Conservation (phyloP, 306 rosid genomes). For the Psophocarpus tetragonolobus region DNA sequence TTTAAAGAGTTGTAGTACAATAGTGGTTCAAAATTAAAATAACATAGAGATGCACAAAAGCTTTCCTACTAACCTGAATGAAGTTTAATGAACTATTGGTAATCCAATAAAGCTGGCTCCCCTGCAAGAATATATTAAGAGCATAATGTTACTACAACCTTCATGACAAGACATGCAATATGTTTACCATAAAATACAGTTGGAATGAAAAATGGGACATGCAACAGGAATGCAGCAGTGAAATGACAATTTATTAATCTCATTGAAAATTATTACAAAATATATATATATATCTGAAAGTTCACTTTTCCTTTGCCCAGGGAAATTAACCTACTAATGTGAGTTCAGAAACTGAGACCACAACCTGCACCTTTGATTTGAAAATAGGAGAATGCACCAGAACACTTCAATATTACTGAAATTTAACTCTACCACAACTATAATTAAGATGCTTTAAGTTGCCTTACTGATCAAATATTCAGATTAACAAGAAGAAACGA, state of each 20-base stretch:
- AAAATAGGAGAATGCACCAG: not conserved
- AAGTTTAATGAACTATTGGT: constrained; percentile 69
- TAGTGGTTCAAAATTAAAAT: constrained; percentile 24
- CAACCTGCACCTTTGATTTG: not conserved
- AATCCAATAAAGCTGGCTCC: constrained; percentile 89
- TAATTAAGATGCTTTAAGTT: not conserved
- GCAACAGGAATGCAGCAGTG: constrained; percentile 14
- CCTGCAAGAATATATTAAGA: constrained; percentile 59
- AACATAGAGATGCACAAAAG: not conserved
- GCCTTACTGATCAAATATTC: not conserved
- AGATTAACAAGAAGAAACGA: constrained; percentile 25
- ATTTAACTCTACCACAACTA: not conserved
- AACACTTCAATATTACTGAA: not conserved
- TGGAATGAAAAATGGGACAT: constrained; percentile 22
- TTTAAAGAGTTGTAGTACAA: constrained; percentile 2
- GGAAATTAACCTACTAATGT: not conserved
- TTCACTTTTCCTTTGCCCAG: not conserved
- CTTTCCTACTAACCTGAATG: constrained; percentile 61
- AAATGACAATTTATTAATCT: not conserved
- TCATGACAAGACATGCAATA: constrained; percentile 26
- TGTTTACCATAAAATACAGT: constrained; percentile 29
- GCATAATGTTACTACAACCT: constrained; percentile 28
- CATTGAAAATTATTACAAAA: not conserved
- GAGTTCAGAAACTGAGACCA: constrained; percentile 13
- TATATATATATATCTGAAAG: not conserved